Base-by-base conservation (phyloP, 768 basidiomycete species). In the Crassisporium funariophilum region DNA sequence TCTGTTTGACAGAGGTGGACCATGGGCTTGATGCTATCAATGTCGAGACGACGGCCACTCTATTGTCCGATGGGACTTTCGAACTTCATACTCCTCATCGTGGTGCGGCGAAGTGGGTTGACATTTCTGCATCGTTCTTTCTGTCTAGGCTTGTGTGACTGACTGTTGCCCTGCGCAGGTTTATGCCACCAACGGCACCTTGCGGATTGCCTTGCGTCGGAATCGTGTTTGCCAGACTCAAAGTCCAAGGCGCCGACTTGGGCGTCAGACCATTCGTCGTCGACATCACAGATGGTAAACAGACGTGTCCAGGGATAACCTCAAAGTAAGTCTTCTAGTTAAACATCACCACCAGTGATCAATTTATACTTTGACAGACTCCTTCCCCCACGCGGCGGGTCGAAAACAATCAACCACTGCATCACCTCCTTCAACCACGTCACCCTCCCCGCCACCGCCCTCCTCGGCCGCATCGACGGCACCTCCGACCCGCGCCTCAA, bases 121-220 rank as follows among this genome's bases (percentile, higher is more conserved):
- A 13, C 40, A 35, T 21, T 41, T n/a, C n/a, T n/a, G n/a, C n/a
- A n/a, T n/a, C n/a, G n/a, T n/a, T n/a, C n/a, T n/a, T n/a, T n/a
- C n/a, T n/a, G n/a, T n/a, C n/a, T n/a, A n/a, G n/a, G n/a, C n/a
- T n/a, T n/a, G n/a, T n/a, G n/a, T n/a, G n/a, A n/a, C n/a, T n/a
- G 5, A 12, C 8, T 42, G 16, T 12, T 39, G 3, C 4, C 22
- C 10, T 22, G 4, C 35, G 39, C 40, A 75, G 75, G 50, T 73
- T 54, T 41, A 75, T 75, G 74, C 72, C 72, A 3, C 75, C 75
- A 0, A 74, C 74, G n/a, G 54, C 55, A 6, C 74, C 74, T 4
- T 44, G 49, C 20, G 64, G 67, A 4, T 52, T 61, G 6, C 66
- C 72, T 2, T 60, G 70, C 15, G 43, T 76, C 6, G 72, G 63